Base-by-base conservation (phyloP, 78 protist genomes). In the slime mould (Dictyostelium discoideum) region DNA sequence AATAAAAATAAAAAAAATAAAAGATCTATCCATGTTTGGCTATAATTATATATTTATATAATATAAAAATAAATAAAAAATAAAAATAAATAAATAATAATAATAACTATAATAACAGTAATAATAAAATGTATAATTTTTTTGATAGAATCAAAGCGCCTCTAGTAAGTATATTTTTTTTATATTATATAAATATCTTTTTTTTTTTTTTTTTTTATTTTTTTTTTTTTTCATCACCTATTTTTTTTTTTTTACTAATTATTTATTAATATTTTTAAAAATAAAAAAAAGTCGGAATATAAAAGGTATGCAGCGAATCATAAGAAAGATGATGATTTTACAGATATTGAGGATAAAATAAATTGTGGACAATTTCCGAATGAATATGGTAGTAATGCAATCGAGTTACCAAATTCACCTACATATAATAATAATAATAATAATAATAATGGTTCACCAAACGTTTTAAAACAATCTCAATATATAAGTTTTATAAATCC, bases 101-200 rank as follows among this genome's bases (percentile, higher is more conserved):
- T 11, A 13, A 4, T 26, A 76, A 14, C 0, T 18, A 29, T 39
- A 18, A 29, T 26, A 37, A 39, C 11, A 29, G 65, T 60, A 10
- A 8, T 6, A 4, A 57, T 44, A 57, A 44, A 57, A 87, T 87
- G 93, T 87, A 87, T 79, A 87, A 77, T 69, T 87, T 82, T 42
- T 90, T 85, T 85, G 94, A 90, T 29, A 90, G 85, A 72, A 82
- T 90, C n/a, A 90, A 67, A n/a, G 84, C 82, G n/a, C 94, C 94
- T 54, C 18, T 90, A n/a, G 94, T 90, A 82, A 29, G 88, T 90
- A 11, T 40, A 42, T 8, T 46, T 22, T 16, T 39, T 87, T 72
- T 29, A 32, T 32, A 32, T 32, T 32, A 42, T 42, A 42, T 42
- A 42, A 42, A 42, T 32, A 32, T 32, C 37, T 32, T 5, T n/a